Evolutionary conservation across 768 basidiomycete species (phyloP).

Genomic region (Sporobolomyces phaffii): DNA sequence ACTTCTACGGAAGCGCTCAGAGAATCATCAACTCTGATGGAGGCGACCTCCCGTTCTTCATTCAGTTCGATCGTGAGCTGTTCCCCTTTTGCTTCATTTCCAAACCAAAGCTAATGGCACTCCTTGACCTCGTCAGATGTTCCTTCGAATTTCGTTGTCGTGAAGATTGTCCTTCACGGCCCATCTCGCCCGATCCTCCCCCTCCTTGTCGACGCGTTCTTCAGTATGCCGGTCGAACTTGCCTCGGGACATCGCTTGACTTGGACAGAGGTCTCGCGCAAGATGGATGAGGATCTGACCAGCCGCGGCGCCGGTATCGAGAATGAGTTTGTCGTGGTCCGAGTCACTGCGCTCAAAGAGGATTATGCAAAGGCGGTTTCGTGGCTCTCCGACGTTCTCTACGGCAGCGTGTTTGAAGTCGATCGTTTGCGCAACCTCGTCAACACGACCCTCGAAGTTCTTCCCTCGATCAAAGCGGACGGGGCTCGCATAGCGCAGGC

Average conservation of each 20-base stretch:
- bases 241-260: constrained; percentile 60
- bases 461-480: constrained; percentile 84
- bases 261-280: constrained; percentile 83
- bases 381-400: constrained; percentile 81
- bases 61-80: constrained; percentile 66
- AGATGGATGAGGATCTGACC: constrained; percentile 80
- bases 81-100: background rate
- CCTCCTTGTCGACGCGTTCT: constrained; percentile 72
- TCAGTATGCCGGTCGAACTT: constrained; percentile 71
- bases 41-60: constrained; percentile 68
- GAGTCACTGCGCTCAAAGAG: constrained; percentile 57
- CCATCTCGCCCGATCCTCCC: constrained; percentile 65
- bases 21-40: constrained; percentile 62
- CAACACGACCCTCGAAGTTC: constrained; percentile 77
- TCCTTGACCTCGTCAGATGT: constrained; percentile 9
- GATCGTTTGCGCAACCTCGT: constrained; percentile 78
- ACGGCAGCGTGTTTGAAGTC: constrained; percentile 65
- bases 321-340: constrained; percentile 61
- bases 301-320: constrained; percentile 62
- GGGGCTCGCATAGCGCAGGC: constrained; percentile 70
- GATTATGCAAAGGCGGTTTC: constrained; percentile 71
- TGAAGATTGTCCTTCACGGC: constrained; percentile 73
- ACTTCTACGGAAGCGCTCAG: constrained; percentile 49
- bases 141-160: constrained; percentile 82
- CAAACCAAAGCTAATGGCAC: no score